Evolutionary conservation across 1,139 yeast genomes (phyloP).

Genomic region (Magnusiomyces ingens): DNA sequence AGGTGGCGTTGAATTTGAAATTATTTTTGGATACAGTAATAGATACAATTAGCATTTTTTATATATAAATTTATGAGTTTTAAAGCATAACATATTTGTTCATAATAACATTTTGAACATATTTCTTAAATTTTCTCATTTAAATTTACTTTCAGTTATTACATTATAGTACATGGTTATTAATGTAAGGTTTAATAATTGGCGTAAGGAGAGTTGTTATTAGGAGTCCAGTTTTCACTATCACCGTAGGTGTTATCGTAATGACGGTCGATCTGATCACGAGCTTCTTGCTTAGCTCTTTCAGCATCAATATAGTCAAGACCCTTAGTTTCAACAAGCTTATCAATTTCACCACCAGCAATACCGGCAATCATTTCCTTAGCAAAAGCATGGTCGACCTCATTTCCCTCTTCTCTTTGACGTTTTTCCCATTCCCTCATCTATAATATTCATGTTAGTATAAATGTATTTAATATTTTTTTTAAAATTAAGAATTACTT

Average conservation of each 20-base stretch:
- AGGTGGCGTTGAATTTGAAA: no score
- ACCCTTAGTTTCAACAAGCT: slow-evolving; percentile 32
- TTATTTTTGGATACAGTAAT: no score
- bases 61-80: no score
- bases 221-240: slow-evolving; percentile 22
- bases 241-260: slow-evolving; percentile 31
- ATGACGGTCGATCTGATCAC: slow-evolving; percentile 22
- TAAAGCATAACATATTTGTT: no score
- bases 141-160: no score
- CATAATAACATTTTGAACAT: no score
- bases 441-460: slow-evolving; percentile 10
- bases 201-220: slow-evolving; percentile 15
- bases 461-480: neutral
- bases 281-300: slow-evolving; percentile 26
- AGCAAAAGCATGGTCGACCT: slow-evolving; percentile 28
- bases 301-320: slow-evolving; percentile 38
- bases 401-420: slow-evolving; percentile 30
- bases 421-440: slow-evolving; percentile 26
- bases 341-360: slow-evolving; percentile 34
- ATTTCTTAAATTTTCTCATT: no score
- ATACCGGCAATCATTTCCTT: slow-evolving; percentile 31
- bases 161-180: no score
- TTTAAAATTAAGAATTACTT: slow-evolving; percentile 9
- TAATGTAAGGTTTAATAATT: no score
- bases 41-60: no score